Conservation (phyloP, 306 rosid species). For the Calophaca sinica region DNA sequence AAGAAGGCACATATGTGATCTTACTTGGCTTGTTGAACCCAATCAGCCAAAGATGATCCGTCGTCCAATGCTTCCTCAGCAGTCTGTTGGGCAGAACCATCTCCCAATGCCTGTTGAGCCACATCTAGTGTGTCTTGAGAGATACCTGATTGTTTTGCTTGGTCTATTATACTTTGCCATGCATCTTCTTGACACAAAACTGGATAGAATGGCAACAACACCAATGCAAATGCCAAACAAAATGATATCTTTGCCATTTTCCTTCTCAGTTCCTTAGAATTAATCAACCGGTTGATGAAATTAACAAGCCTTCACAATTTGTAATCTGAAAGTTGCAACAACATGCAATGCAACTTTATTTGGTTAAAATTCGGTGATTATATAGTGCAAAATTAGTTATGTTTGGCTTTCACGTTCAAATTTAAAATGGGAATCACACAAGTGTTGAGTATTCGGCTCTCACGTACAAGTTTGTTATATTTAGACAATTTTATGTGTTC, state of each 20-base stretch:
- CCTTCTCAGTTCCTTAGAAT: background rate
- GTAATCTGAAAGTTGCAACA: background rate
- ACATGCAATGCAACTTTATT: background rate
- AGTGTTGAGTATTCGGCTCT: background rate
- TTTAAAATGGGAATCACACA: conserved; percentile 40
- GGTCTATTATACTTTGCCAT: conserved; percentile 18
- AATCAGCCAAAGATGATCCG: background rate
- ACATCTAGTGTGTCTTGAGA: conserved; percentile 22
- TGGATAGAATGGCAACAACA: conserved; percentile 25
- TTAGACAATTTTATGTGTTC: conserved; percentile 2
- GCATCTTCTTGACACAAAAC: conserved; percentile 31
- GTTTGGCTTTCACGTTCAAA: conserved; percentile 3
- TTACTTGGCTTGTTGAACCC: conserved; percentile 43
- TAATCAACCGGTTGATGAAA: background rate
- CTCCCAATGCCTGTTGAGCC: conserved; percentile 33
- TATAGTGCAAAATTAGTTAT: conserved; percentile 16
- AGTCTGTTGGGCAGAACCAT: conserved; percentile 21
- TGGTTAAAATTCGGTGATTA: background rate
- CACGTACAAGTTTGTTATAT: conserved; percentile 19
- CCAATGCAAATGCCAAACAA: conserved; percentile 17
- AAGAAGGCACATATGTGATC: background rate
- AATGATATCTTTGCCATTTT: conserved; percentile 39
- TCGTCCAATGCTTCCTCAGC: conserved; percentile 4
- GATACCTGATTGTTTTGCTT: conserved; percentile 41
- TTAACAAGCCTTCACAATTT: background rate